Percentiles rank a stretch among this genome's conserved stretches.
Evolutionary conservation across 2,329 filamentous ascomycete genomes (phyloP).

Genomic region (Aspergillus quadricinctus): DNA sequence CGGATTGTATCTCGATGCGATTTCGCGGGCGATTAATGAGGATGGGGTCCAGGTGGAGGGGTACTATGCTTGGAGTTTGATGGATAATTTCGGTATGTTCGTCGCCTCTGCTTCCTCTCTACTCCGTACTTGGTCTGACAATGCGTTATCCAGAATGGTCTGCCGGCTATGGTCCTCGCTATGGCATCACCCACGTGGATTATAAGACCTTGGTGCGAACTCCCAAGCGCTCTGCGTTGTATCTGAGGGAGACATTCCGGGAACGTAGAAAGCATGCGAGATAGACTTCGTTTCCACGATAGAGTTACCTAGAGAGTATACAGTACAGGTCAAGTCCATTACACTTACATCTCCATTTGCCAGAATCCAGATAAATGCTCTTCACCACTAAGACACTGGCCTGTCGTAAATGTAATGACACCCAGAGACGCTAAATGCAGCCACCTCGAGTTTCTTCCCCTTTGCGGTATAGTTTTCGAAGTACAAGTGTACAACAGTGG

Average conservation of each 20-base stretch:
- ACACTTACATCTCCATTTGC: no score
- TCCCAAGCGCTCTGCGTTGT: slow-evolving; percentile 6
- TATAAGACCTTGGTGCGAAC: slow-evolving; percentile 6
- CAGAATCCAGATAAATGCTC: no score
- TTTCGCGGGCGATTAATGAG: slow-evolving; percentile 3
- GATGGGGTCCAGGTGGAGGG: slow-evolving; percentile 5
- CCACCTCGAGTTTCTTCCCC: no score
- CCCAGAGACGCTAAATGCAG: no score
- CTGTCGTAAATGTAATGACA: no score
- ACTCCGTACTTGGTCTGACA: not conserved
- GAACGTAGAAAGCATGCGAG: not conserved
- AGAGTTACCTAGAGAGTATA: no score
- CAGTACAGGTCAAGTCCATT: no score
- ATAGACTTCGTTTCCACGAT: not conserved
- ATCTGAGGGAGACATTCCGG: slow-evolving; percentile 2
- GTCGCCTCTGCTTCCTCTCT: not conserved
- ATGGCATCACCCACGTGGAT: slow-evolving; percentile 9
- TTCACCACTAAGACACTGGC: no score
- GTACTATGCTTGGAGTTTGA: slow-evolving; percentile 13
- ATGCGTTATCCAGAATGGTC: slow-evolving; percentile 10
- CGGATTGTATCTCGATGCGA: slow-evolving; percentile 3
- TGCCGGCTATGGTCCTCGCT: slow-evolving; percentile 9
- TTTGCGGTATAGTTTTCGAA: no score
- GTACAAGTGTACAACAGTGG: no score
- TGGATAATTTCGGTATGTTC: slow-evolving; percentile 14